Evolutionary conservation across 805 yeast genomes (phyloP), one percentile per base, ranked within the genome.

Genomic region (Candida ficus): DNA sequence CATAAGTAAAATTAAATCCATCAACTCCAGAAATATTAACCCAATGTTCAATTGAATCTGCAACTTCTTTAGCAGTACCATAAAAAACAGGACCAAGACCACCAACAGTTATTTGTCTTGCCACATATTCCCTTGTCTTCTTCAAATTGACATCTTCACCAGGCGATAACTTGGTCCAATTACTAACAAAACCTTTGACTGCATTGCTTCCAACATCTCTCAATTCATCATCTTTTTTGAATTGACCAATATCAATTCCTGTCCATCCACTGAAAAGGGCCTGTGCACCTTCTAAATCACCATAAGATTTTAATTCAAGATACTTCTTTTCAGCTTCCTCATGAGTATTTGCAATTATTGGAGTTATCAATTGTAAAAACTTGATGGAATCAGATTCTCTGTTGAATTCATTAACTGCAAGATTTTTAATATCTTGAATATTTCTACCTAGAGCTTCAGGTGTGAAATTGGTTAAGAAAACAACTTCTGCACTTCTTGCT

Each of bases 231-330:
- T 63, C 66, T 49, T 44, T 12, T 11, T 46, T 53, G 44, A 50
- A 66, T 30, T 61, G 49, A 32, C 62, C 56, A 27, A 67, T 51
- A 39, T 67, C 70, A 40, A 66, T 55, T 4, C 70, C 70, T 4
- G 68, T 65, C 67, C 69, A 64, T 8, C 71, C 71, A 34, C 68
- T 54, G 43, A 67, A 66, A 13, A 66, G 45, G 1, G 66, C 67
- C 37, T 62, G 65, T 5, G 67, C 66, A 27, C 27, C 38, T 35
- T 64, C 70, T 10, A 54, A 33, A 45, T 61, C 66, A 8, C 60
- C 66, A 40, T 60, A 61, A 17, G 29, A 26, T 26, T 34, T 34
- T 3, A 34, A 10, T n/a, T 34, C 37, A 7, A 26, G 16, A 16
- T 42, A 40, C 33, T 50, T 49, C 35, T 33, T 56, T 11, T 60